phyloP scores from a whole-genome alignment of 805 yeast genomes.

The Nakazawaea holstii region DNA sequence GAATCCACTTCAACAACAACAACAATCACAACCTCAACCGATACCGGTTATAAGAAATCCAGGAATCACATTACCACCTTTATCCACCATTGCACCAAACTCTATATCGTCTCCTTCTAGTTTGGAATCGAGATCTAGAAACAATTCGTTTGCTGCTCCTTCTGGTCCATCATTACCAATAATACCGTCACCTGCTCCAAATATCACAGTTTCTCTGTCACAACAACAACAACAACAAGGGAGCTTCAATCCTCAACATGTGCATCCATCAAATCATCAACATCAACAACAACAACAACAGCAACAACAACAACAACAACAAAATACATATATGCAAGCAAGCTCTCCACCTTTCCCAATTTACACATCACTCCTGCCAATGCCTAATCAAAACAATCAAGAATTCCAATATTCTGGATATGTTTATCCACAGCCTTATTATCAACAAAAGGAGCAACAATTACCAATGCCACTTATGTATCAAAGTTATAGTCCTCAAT shows the following conservation, averaged over 20 bases:
- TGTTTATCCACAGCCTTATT: background rate
- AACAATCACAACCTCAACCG: background rate
- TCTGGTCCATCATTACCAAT: background rate
- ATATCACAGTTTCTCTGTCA: background rate
- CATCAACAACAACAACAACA: slow-evolving; percentile 1
- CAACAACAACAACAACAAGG: background rate
- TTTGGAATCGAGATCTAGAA: background rate
- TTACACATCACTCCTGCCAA: slow-evolving; percentile 1
- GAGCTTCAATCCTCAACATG: background rate
- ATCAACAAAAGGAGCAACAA: background rate
- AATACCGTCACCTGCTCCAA: background rate
- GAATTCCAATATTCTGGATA: slow-evolving; percentile 3
- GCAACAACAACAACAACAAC: background rate
- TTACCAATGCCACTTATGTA: background rate
- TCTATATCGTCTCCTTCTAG: slow-evolving; percentile 2
- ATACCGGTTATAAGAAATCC: background rate
- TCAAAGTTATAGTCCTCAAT: slow-evolving; percentile 1
- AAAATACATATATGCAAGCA: background rate
- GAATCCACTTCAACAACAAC: background rate
- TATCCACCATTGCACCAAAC: slow-evolving; percentile 6
- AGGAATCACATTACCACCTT: slow-evolving; percentile 6
- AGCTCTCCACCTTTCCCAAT: background rate
- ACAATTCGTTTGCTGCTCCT: background rate
- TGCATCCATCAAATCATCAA: background rate
- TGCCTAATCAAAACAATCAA: background rate